Base-by-base conservation (phyloP, 208 protist genomes). In the Leishmania braziliensis region DNA sequence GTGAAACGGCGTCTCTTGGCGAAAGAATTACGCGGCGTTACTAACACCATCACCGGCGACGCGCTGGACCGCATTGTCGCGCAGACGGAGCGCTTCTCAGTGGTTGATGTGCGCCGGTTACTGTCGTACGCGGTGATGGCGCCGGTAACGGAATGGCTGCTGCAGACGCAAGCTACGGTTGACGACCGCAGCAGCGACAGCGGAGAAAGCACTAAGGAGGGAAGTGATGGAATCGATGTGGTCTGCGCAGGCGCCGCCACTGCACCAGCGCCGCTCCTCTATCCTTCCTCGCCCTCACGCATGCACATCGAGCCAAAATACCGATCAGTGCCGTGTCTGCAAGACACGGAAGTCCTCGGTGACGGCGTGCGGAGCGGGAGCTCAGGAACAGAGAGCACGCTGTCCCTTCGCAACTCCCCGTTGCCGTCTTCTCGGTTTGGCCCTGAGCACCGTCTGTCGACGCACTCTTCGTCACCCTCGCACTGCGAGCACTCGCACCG, bases 81-180 rank as follows among this genome's bases (percentile, higher is more conserved):
- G 39, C 66, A 62, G 9, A 95, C 89, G 18, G 88, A 95, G 12
- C 90, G 91, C 53, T 99, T 93, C 84, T 98, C 97, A 12, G 91
- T 97, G 36, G 95, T 98, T 1, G 99, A 99, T 85, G 90, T 99
- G 83, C 82, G 87, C 10, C 95, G 90, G 33, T 56, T 99, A 5
- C 86, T 97, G 2, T 94, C 92, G 2, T 96, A 99, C 48, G 98
- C 98, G 0, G 83, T 99, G 18, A 99, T 99, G 96, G 84, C 89
- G 66, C 98, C 99, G 0, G 88, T 99, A 50, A 83, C 94, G 33
- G 78, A 79, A 82, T 99, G 71, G 84, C 75, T 50, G 79, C 97
- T 33, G 93, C 88, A 6, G 88, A 43, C 69, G 2, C 46, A 54
- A 29, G 48, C 69, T 12, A 51, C 97, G 63, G 94, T 97, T 33